Percentiles rank a stretch among this genome's conserved stretches.
Evolutionary conservation across 2,329 filamentous ascomycete species (phyloP).

Genomic region (Emmonsiellopsis sp.): DNA sequence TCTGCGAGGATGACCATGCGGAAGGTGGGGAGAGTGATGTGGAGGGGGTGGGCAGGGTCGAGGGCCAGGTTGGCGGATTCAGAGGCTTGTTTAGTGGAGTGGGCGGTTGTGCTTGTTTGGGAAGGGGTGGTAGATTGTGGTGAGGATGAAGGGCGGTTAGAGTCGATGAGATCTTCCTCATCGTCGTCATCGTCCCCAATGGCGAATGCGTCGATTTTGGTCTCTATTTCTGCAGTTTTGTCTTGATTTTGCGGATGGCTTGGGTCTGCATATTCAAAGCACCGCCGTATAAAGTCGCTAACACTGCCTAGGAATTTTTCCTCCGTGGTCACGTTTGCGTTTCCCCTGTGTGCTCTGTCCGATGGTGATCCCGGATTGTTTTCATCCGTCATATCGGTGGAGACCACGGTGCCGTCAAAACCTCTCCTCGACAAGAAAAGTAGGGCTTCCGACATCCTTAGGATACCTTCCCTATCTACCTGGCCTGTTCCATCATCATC

Average conservation of each 20-base stretch:
- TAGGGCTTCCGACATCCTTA: conserved; percentile 87
- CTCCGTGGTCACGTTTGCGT: conserved; percentile 53
- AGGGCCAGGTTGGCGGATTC: conserved; percentile 81
- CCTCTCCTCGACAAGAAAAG: conserved; percentile 86
- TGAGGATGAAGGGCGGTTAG: conserved; percentile 14
- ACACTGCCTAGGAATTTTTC: conserved; percentile 88
- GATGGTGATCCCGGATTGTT: conserved; percentile 21
- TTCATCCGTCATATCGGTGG: conserved; percentile 49
- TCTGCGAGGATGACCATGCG: conserved; percentile 97
- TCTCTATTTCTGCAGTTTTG: conserved; percentile 21
- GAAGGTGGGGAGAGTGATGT: conserved; percentile 95
- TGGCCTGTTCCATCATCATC: conserved; percentile 86
- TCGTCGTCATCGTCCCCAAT: conserved; percentile 71
- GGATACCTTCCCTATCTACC: conserved; percentile 88
- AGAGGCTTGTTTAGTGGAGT: conserved; percentile 55
- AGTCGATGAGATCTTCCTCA: conserved; percentile 38
- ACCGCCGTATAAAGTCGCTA: conserved; percentile 88
- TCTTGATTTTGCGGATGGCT: conserved; percentile 57
- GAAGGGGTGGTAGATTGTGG: conserved; percentile 17
- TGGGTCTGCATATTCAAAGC: conserved; percentile 96
- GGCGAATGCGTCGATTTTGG: conserved; percentile 52
- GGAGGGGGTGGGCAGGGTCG: conserved; percentile 83
- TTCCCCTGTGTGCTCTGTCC: conserved; percentile 25
- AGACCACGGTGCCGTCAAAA: conserved; percentile 62
- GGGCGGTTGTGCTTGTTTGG: conserved; percentile 23